These are phyloP conservation scores for Asterophora lycoperdoides DNA, from an alignment of 768 basidiomycete genomes.

Conservation along the genomic window DNA sequence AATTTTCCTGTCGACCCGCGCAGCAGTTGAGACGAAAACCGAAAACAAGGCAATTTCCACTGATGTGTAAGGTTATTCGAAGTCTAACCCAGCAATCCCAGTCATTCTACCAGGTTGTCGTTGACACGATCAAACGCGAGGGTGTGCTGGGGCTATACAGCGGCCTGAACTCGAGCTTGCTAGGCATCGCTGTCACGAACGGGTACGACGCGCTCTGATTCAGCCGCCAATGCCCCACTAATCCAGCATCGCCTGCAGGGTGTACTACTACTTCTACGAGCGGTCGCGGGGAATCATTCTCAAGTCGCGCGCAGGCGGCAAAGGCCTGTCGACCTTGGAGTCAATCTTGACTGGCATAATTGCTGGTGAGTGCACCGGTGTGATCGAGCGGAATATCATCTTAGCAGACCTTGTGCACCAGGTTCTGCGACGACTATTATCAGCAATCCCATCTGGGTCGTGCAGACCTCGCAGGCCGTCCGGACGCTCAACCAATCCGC, in stretches of 20 bases:
- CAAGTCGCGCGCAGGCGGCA: conserved; percentile 50
- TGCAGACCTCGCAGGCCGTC: conserved; percentile 87
- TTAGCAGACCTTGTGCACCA: conserved; percentile 23
- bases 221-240: neutral
- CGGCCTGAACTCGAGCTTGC: conserved; percentile 77
- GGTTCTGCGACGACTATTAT: conserved; percentile 86
- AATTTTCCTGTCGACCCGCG: conserved; percentile 87
- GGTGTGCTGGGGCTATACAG: conserved; percentile 83
- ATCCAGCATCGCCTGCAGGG: conserved; percentile 37
- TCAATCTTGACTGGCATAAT: conserved; percentile 86
- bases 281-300: conserved; percentile 57
- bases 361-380: conserved; percentile 52
- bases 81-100: conserved; percentile 20
- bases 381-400: neutral
- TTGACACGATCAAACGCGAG: conserved; percentile 80
- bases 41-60: conserved; percentile 33
- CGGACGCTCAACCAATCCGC: conserved; percentile 40
- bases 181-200: conserved; percentile 93
- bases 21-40: conserved; percentile 84
- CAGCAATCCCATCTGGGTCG: conserved; percentile 95
- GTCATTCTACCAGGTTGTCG: conserved; percentile 61
- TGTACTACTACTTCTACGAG: conserved; percentile 93
- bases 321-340: conserved; percentile 79
- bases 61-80: neutral
- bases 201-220: conserved; percentile 46